A percentile compares a stretch with the other conserved stretches of the same genome.
phyloP scores from a whole-genome alignment of 768 basidiomycete species.

The Crucibulum laeve region DNA sequence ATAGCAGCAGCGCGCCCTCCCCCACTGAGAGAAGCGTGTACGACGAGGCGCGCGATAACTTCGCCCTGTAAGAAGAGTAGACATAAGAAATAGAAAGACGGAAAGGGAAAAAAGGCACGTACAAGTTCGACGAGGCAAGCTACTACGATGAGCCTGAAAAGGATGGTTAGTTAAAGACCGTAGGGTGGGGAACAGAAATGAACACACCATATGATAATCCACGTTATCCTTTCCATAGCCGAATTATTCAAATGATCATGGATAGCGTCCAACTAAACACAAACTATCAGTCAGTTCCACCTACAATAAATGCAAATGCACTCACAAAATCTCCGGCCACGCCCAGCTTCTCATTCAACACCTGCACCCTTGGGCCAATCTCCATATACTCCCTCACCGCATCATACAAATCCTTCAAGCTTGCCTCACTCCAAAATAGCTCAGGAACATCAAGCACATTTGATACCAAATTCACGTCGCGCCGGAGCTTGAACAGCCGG shows the following conservation, averaged over 20 bases:
- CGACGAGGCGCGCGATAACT: slow-evolving; percentile 69
- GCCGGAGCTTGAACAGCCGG: slow-evolving; percentile 77
- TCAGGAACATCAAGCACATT: slow-evolving; percentile 94
- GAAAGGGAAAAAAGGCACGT: slow-evolving; percentile 17
- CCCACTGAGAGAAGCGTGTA: slow-evolving; percentile 50
- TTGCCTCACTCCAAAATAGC: slow-evolving; percentile 93
- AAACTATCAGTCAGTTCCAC: slow-evolving; percentile 1
- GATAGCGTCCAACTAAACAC: slow-evolving; percentile 76
- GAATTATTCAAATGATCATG: slow-evolving; percentile 90
- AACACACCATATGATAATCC: slow-evolving; percentile 42
- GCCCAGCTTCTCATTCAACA: slow-evolving; percentile 82
- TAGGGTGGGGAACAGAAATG: slow-evolving; percentile 13
- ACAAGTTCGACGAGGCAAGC: slow-evolving; percentile 88
- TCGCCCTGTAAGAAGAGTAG: slow-evolving; percentile 52
- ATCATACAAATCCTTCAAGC: slow-evolving; percentile 83
- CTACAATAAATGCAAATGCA: slow-evolving; percentile 10
- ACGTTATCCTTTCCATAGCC: slow-evolving; percentile 88
- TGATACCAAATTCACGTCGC: slow-evolving; percentile 87
- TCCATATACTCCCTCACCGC: slow-evolving; percentile 96
- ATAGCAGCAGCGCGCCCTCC: slow-evolving; percentile 6
- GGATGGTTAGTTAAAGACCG: slow-evolving; percentile 14
- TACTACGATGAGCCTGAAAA: slow-evolving; percentile 76
- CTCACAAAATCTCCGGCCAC: slow-evolving; percentile 87
- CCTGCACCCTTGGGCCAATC: slow-evolving; percentile 76
- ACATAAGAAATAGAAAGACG: not conserved